Conservation (phyloP, 2,329 filamentous ascomycete species). For the Cadophora sp. region DNA sequence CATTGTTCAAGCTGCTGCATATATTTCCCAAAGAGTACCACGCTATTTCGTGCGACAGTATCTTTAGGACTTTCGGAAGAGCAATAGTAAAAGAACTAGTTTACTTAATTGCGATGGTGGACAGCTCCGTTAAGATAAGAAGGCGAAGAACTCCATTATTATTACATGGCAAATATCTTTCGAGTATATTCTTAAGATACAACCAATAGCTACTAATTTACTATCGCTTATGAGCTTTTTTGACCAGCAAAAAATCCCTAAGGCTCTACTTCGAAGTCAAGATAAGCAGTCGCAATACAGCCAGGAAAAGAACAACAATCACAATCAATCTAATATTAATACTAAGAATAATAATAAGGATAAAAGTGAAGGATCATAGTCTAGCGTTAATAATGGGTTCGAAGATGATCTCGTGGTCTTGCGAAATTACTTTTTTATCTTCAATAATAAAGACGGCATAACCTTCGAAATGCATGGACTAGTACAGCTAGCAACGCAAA, state of each 20-base stretch:
- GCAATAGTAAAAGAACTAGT: constrained; percentile 41
- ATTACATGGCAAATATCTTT: constrained; percentile 44
- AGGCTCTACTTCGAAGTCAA: constrained; percentile 41
- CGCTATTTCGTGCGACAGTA: constrained; percentile 48
- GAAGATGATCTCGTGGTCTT: constrained; percentile 48
- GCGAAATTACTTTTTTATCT: constrained; percentile 49
- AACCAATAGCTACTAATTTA: constrained; percentile 49
- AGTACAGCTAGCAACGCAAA: constrained; percentile 16
- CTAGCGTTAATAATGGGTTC: constrained; percentile 30
- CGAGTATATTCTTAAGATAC: constrained; percentile 46
- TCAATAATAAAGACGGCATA: constrained; percentile 17
- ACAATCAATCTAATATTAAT: constrained; percentile 12
- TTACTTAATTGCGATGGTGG: constrained; percentile 44
- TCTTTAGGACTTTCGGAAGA: constrained; percentile 47
- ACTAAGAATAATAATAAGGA: not conserved
- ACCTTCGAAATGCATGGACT: constrained; percentile 25
- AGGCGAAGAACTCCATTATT: constrained; percentile 44
- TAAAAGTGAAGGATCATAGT: constrained; percentile 42
- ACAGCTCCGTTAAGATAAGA: constrained; percentile 47
- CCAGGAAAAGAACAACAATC: constrained; percentile 17
- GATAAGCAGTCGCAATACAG: constrained; percentile 19
- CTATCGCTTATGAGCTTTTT: constrained; percentile 56
- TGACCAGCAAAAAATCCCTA: constrained; percentile 51
- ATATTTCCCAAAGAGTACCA: constrained; percentile 39
- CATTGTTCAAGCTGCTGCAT: constrained; percentile 41